Conservation (phyloP, 2,329 filamentous ascomycete genomes). For the Rugonectria rugulosa region DNA sequence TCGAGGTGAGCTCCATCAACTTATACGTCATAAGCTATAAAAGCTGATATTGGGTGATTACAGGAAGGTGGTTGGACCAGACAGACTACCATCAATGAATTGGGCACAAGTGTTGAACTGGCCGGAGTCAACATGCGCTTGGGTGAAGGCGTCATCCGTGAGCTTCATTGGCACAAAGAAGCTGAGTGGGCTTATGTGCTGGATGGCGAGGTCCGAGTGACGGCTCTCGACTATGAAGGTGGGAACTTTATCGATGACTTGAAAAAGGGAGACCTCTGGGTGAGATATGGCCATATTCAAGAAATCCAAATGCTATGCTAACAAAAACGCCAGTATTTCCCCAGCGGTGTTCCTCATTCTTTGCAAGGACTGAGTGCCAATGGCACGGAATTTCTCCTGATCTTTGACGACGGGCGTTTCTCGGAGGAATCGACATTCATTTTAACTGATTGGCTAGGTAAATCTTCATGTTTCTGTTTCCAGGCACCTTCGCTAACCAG, state of each 20-base stretch:
- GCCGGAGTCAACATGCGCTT: slow-evolving; percentile 83
- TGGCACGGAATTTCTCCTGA: slow-evolving; percentile 59
- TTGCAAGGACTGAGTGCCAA: slow-evolving; percentile 75
- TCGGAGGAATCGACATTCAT: slow-evolving; percentile 74
- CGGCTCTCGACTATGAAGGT: slow-evolving; percentile 77
- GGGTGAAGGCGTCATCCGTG: slow-evolving; percentile 74
- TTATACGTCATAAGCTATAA: no score
- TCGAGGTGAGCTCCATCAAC: slow-evolving; percentile 60
- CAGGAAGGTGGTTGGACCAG: slow-evolving; percentile 80
- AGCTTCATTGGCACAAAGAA: slow-evolving; percentile 84
- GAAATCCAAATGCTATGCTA: background rate
- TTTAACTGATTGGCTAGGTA: slow-evolving; percentile 75
- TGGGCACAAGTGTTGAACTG: slow-evolving; percentile 72
- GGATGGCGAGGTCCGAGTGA: slow-evolving; percentile 74
- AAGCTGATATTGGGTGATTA: slow-evolving; percentile 18
- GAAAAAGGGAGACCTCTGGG: slow-evolving; percentile 74
- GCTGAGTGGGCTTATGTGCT: slow-evolving; percentile 82
- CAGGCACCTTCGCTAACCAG: slow-evolving; percentile 15
- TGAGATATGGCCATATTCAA: background rate
- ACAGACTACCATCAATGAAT: slow-evolving; percentile 73
- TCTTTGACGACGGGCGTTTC: slow-evolving; percentile 59
- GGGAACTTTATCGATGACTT: slow-evolving; percentile 81
- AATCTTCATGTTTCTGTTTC: slow-evolving; percentile 37
- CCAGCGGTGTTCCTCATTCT: slow-evolving; percentile 78
- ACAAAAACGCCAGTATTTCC: slow-evolving; percentile 64